phyloP scores from a whole-genome alignment of 768 basidiomycete genomes.

The Russula olivacea region DNA sequence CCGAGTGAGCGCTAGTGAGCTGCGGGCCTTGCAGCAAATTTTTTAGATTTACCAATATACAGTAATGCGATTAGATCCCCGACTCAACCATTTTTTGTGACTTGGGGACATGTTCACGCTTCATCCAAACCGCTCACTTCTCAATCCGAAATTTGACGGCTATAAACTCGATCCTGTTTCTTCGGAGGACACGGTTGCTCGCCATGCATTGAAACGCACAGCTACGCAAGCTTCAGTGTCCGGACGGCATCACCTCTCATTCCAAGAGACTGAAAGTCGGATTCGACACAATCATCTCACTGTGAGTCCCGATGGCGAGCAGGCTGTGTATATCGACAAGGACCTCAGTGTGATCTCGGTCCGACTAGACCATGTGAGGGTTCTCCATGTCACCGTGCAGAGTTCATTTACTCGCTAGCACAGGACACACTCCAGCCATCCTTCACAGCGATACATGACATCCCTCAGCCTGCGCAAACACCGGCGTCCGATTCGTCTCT shows the following conservation, averaged over 20 bases:
- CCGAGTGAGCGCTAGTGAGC: too few relatives aligned
- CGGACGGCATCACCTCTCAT: slow-evolving; percentile 55
- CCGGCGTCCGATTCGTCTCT: slow-evolving; percentile 39
- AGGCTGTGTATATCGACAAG: slow-evolving; percentile 63
- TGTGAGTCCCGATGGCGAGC: slow-evolving; percentile 40
- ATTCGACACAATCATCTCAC: slow-evolving; percentile 80
- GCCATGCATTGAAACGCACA: slow-evolving; percentile 43
- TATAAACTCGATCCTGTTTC: slow-evolving; percentile 64
- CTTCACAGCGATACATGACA: slow-evolving; percentile 52
- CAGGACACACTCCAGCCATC: slow-evolving; percentile 49
- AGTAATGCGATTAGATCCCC: background rate
- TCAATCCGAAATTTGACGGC: slow-evolving; percentile 82
- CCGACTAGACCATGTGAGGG: slow-evolving; percentile 52
- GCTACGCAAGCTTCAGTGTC: slow-evolving; percentile 54
- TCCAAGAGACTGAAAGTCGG: slow-evolving; percentile 78
- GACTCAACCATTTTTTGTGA: background rate
- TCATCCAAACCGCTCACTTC: slow-evolving; percentile 40
- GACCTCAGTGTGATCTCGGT: slow-evolving; percentile 55
- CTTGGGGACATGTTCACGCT: slow-evolving; percentile 15
- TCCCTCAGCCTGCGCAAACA: slow-evolving; percentile 49
- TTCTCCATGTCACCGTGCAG: slow-evolving; percentile 12
- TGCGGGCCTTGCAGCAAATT: background rate
- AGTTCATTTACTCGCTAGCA: slow-evolving; percentile 28
- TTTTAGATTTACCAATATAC: background rate
- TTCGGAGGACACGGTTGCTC: slow-evolving; percentile 49